Evolutionary conservation across 2,329 filamentous ascomycete species (phyloP).

Genomic region (Cercospora beticola): DNA sequence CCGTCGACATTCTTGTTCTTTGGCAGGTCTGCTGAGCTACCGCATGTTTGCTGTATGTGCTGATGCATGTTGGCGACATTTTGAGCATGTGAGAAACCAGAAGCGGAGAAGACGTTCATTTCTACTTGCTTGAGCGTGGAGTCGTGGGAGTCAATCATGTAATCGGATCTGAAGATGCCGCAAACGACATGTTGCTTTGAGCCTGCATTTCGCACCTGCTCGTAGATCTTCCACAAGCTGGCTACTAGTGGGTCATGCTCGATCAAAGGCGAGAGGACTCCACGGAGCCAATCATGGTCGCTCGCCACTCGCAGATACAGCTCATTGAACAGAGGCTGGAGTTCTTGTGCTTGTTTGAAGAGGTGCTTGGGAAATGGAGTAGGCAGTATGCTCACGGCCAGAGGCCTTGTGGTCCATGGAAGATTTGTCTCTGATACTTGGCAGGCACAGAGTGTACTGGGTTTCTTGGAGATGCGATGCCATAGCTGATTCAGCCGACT

Average conservation of each 20-base stretch:
- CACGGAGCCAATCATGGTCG: constrained; percentile 42
- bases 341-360: constrained; percentile 50
- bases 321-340: constrained; percentile 62
- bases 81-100: constrained; percentile 45
- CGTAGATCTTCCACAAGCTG: constrained; percentile 43
- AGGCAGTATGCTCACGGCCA: constrained; percentile 41
- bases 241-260: constrained; percentile 39
- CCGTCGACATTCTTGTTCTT: constrained; percentile 37
- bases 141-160: constrained; percentile 41
- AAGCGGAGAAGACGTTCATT: constrained; percentile 48
- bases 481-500: not conserved
- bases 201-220: constrained; percentile 36
- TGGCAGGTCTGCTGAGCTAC: constrained; percentile 30
- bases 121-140: constrained; percentile 47
- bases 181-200: constrained; percentile 37
- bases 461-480: not conserved
- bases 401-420: constrained; percentile 34
- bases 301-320: constrained; percentile 52
- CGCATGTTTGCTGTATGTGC: constrained; percentile 30
- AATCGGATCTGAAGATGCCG: constrained; percentile 48
- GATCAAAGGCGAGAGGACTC: constrained; percentile 37
- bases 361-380: constrained; percentile 37
- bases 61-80: constrained; percentile 46
- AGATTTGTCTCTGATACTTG: not conserved
- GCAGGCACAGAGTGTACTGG: not conserved